Evolutionary conservation across 306 rosid species (phyloP).

Genomic region (Astragalus glycyphyllos): DNA sequence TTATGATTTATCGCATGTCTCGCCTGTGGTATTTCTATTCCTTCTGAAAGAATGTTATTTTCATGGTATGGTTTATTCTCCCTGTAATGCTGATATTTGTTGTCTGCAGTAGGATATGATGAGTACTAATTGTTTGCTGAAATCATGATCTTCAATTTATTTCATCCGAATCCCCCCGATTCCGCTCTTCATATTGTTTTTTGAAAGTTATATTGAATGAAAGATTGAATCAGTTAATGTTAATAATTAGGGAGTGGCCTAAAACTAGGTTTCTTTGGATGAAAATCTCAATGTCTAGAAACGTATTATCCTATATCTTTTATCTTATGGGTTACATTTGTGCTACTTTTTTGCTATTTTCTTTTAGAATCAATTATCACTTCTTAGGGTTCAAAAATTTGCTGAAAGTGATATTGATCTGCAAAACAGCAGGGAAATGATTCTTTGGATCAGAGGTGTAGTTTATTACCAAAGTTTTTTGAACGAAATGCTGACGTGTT

Average conservation of each 20-base stretch:
- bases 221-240: background rate
- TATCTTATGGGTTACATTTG: background rate
- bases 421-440: background rate
- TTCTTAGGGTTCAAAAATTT: conserved; percentile 12
- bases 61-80: conserved; percentile 62
- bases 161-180: background rate
- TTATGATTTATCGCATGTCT: conserved; percentile 62
- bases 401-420: conserved; percentile 26
- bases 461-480: no score
- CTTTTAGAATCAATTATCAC: conserved; percentile 5
- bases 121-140: conserved; percentile 33
- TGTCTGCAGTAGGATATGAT: conserved; percentile 16
- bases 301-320: background rate
- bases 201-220: background rate
- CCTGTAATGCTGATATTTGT: background rate
- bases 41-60: conserved; percentile 83
- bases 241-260: background rate
- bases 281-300: conserved; percentile 1
- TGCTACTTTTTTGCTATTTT: background rate
- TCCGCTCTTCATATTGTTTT: background rate
- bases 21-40: conserved; percentile 81
- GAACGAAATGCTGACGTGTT: no score
- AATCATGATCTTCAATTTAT: background rate
- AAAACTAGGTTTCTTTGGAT: conserved; percentile 5
- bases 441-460: background rate